Evolutionary conservation across 176 grass and related monocot genomes (phyloP).

Genomic region (Dendrocalamus sinicus): DNA sequence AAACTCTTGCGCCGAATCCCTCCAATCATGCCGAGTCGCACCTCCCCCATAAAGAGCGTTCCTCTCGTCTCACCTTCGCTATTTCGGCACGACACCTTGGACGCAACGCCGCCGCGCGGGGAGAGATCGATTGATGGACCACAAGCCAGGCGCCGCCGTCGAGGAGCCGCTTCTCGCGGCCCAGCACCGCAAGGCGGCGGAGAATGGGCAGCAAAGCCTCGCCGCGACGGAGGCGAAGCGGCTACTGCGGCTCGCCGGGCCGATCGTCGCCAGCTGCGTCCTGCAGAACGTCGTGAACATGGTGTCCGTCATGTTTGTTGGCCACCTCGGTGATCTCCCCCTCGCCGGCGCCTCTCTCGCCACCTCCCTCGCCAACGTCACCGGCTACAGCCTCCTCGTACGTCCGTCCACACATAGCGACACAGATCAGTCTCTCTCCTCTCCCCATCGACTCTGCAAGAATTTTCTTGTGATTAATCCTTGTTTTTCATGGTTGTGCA

Average conservation of each 20-base stretch:
- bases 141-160: constrained; percentile 18
- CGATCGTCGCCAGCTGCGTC: constrained; percentile 52
- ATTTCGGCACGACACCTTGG: not conserved
- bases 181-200: not conserved
- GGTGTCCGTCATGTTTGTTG: constrained; percentile 66
- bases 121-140: constrained; percentile 12
- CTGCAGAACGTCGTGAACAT: constrained; percentile 54
- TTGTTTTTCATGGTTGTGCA: not conserved
- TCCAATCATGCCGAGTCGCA: not conserved
- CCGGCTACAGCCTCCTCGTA: constrained; percentile 62
- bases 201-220: not conserved
- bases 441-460: not conserved
- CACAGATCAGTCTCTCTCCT: not conserved
- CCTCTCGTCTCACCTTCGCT: not conserved
- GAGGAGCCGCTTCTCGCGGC: constrained; percentile 28
- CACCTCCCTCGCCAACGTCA: constrained; percentile 57
- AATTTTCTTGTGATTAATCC: not conserved
- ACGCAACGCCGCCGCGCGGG: no score
- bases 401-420: not conserved
- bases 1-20: not conserved
- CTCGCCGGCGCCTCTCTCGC: constrained; percentile 67
- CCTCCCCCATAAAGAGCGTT: not conserved
- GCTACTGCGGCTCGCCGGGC: constrained; percentile 50
- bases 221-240: constrained; percentile 38
- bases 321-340: constrained; percentile 61